Conservation (phyloP, 2,329 filamentous ascomycete genomes). For the Chaetomium olivaceum region DNA sequence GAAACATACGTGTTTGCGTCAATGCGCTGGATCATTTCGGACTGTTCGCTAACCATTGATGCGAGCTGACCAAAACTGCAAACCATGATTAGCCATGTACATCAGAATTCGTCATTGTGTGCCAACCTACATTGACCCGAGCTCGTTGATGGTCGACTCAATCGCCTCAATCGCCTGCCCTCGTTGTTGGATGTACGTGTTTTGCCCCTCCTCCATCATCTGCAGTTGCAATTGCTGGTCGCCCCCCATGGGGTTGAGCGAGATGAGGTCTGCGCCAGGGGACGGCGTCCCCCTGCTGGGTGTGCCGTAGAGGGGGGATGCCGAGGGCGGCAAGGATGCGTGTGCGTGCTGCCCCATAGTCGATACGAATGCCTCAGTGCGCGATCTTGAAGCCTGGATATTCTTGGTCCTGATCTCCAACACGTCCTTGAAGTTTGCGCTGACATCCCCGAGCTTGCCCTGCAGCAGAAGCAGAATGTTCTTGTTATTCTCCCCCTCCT, state of each 20-base stretch:
- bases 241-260: constrained; percentile 70
- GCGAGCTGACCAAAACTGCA: constrained; percentile 90
- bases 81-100: background rate
- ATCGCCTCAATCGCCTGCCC: constrained; percentile 97
- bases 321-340: constrained; percentile 68
- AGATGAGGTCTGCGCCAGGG: constrained; percentile 73
- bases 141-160: constrained; percentile 88
- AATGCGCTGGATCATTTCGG: constrained; percentile 95
- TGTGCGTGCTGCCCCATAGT: constrained; percentile 79
- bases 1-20: constrained; percentile 68
- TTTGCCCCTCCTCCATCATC: constrained; percentile 89
- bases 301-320: constrained; percentile 83
- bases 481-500: constrained; percentile 96
- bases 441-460: constrained; percentile 88
- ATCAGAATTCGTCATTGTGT: background rate
- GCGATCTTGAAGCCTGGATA: constrained; percentile 86
- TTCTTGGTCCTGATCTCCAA: constrained; percentile 96
- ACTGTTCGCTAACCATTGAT: constrained; percentile 95
- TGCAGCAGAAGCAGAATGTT: constrained; percentile 92
- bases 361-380: constrained; percentile 96
- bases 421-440: constrained; percentile 95
- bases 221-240: constrained; percentile 75
- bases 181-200: constrained; percentile 88
- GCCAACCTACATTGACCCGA: constrained; percentile 56
- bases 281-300: constrained; percentile 67